Percentiles rank a stretch among this genome's conserved stretches.
Conservation (phyloP, 257 asterid species). For the Nyctanthes arbortristis region DNA sequence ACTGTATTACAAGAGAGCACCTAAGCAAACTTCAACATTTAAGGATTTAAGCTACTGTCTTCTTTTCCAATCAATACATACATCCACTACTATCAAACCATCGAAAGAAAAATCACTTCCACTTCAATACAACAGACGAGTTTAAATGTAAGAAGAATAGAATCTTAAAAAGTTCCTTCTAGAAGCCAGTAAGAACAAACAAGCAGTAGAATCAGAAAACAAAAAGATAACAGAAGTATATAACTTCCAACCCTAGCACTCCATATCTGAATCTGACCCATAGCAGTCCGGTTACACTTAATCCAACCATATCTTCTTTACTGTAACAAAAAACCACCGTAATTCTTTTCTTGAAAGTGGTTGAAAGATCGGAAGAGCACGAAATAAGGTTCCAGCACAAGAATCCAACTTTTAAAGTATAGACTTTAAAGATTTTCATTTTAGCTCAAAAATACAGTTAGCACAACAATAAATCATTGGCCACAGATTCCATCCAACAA, state of each 20-base stretch:
- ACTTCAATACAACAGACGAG: not conserved
- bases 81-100: conserved; percentile 11
- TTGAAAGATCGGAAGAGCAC: too few relatives aligned
- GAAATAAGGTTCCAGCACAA: too few relatives aligned
- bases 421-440: not conserved
- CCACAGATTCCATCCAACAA: not conserved
- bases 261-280: too few relatives aligned
- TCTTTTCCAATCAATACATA: not conserved
- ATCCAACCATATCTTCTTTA: not conserved
- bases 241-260: not conserved
- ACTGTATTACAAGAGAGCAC: conserved; percentile 4
- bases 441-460: not conserved
- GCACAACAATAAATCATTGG: not conserved
- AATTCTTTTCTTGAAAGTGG: not conserved
- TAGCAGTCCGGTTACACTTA: too few relatives aligned
- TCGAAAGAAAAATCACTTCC: conserved; percentile 7
- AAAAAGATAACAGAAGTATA: not conserved
- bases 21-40: conserved; percentile 10
- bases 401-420: not conserved
- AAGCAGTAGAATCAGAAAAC: conserved; percentile 5
- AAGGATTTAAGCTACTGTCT: not conserved
- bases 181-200: not conserved
- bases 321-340: not conserved
- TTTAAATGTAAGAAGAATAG: conserved; percentile 2
- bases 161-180: not conserved